These are phyloP conservation scores for Panicum hallii DNA, from an alignment of 202 grass and related monocot species.

Conservation along the genomic window DNA sequence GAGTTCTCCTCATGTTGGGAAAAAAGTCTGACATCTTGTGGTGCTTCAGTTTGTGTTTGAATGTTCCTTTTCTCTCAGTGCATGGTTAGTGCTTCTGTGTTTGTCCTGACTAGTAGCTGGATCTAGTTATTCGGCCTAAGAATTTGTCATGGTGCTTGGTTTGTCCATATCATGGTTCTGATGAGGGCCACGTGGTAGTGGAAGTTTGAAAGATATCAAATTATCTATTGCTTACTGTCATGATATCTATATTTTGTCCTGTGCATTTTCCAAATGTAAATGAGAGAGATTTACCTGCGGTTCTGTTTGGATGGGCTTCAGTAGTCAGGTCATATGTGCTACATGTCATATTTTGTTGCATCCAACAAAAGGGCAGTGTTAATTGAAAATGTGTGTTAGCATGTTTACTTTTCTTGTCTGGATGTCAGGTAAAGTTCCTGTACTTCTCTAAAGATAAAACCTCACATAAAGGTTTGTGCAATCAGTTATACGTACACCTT, in stretches of 20 bases:
- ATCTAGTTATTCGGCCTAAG: background rate
- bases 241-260: background rate
- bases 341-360: slow-evolving; percentile 2
- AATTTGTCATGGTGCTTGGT: background rate
- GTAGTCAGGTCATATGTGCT: background rate
- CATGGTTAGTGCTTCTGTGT: background rate
- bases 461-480: background rate
- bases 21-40: slow-evolving; percentile 22
- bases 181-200: background rate
- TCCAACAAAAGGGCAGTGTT: background rate
- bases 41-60: background rate
- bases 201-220: background rate
- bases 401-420: background rate
- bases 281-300: background rate
- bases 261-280: background rate
- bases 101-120: background rate
- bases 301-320: background rate
- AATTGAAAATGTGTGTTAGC: background rate
- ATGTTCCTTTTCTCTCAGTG: slow-evolving; percentile 5
- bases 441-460: background rate
- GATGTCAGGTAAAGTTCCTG: background rate
- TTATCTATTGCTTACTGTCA: background rate
- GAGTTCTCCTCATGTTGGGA: slow-evolving; percentile 20
- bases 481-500: background rate
- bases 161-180: background rate